phyloP scores from a whole-genome alignment of 768 basidiomycete species.

The Amanita thiersii region DNA sequence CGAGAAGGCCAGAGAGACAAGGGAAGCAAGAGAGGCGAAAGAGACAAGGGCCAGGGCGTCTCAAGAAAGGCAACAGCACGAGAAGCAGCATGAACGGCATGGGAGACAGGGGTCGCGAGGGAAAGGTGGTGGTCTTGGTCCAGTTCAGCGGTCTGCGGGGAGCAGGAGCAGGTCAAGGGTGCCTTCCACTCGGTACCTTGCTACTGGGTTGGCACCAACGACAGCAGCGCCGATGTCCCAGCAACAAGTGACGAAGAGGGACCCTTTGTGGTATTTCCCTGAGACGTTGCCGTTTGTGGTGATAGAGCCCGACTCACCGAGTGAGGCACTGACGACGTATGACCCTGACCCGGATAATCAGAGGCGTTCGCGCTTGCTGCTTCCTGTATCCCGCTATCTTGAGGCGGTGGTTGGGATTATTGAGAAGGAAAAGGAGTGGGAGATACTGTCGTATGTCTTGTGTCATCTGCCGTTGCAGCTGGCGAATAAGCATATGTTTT shows the following conservation, averaged over 20 bases:
- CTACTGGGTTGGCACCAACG: constrained; percentile 1
- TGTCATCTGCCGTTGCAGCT: constrained; percentile 89
- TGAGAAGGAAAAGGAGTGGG: constrained; percentile 80
- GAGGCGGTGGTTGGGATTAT: constrained; percentile 53
- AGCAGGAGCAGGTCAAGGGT: constrained; percentile 62
- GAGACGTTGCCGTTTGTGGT: constrained; percentile 54
- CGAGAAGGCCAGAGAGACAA: constrained; percentile 10
- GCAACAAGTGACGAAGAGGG: constrained; percentile 26
- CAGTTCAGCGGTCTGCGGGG: constrained; percentile 35
- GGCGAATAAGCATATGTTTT: constrained; percentile 93
- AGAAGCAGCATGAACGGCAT: constrained; percentile 38
- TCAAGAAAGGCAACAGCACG: no score
- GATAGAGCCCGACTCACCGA: constrained; percentile 50
- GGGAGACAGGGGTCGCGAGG: constrained; percentile 46
- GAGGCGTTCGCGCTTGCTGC: constrained; percentile 32
- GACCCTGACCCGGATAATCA: constrained; percentile 31
- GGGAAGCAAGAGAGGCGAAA: constrained; percentile 13
- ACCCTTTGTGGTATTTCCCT: constrained; percentile 61
- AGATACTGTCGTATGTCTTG: constrained; percentile 84
- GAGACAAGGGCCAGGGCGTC: no score
- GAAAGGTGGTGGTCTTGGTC: constrained; percentile 32
- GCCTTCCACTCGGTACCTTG: constrained; percentile 12
- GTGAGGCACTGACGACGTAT: constrained; percentile 61
- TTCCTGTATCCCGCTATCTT: constrained; percentile 76
- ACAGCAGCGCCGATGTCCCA: constrained; percentile 8